Percentiles rank a stretch among this genome's conserved stretches.
phyloP scores from a whole-genome alignment of 1,284 basidiomycete species.

The Moniliella sp. region DNA sequence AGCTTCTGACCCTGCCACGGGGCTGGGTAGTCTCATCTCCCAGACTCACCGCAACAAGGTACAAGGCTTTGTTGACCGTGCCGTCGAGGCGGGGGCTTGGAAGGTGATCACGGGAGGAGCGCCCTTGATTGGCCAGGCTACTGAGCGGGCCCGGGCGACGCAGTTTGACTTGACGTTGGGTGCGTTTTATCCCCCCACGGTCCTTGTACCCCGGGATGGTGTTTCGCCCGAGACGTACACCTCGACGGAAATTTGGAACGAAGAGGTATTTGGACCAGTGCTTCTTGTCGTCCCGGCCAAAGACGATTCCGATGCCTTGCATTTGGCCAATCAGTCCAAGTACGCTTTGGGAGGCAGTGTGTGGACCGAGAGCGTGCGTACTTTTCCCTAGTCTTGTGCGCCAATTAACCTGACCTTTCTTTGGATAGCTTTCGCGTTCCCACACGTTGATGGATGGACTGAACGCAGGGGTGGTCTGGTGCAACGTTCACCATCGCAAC shows the following conservation, averaged over 20 bases:
- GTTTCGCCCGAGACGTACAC: background rate
- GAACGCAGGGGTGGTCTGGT: slow-evolving; percentile 49
- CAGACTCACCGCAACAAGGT: slow-evolving; percentile 45
- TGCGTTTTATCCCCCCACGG: slow-evolving; percentile 54
- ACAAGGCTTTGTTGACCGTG: slow-evolving; percentile 41
- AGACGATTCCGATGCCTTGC: slow-evolving; percentile 46
- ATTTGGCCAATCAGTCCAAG: slow-evolving; percentile 50
- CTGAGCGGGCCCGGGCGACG: slow-evolving; percentile 47
- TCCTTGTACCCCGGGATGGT: slow-evolving; percentile 39
- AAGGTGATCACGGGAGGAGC: slow-evolving; percentile 45
- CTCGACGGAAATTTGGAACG: slow-evolving; percentile 43
- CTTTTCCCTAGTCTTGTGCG: no score
- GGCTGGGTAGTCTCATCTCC: slow-evolving; percentile 58
- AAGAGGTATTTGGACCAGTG: slow-evolving; percentile 60
- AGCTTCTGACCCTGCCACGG: slow-evolving; percentile 42
- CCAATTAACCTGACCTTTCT: no score
- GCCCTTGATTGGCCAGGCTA: slow-evolving; percentile 42
- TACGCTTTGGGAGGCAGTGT: slow-evolving; percentile 60
- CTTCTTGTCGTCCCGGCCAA: slow-evolving; percentile 37
- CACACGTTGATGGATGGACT: slow-evolving; percentile 2
- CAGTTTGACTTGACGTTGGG: slow-evolving; percentile 48
- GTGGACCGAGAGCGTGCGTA: slow-evolving; percentile 45
- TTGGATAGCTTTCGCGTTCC: slow-evolving; percentile 30
- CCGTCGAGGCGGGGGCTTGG: slow-evolving; percentile 35
- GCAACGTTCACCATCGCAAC: slow-evolving; percentile 65